Base-by-base conservation (phyloP, 1,139 yeast species). In the Pichia inconspicua region DNA sequence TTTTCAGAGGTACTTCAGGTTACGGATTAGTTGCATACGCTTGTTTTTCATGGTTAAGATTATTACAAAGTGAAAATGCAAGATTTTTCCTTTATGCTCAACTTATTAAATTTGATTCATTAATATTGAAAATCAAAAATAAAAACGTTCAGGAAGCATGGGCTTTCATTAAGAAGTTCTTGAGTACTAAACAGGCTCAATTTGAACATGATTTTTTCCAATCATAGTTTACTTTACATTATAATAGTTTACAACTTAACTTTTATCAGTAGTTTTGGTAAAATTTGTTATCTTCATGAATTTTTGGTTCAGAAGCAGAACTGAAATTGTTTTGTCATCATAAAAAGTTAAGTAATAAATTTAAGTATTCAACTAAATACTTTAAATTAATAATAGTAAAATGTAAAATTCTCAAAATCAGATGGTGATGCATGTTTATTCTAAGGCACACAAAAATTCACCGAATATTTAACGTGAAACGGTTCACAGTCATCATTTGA, bases 401-500 rank as follows among this genome's bases (percentile, higher is more conserved):
- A 30, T 31, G 39, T 28, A 28, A 25, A 19, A 9, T 22, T 17
- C 14, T 34, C 40, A 34, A 30, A 52, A 58, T 84, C 92, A 84
- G 92, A 82, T 84, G 94, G 94, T 84, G 92, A 83, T 84, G 94
- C 94, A 84, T 84, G 92, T 66, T 70, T 74, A 66, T 63, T 60
- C 62, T 58, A 57, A 54, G 63, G 67, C 67, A 81, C 87, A 76
- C 86, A 60, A 62, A 62, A 58, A 62, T 65, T 67, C 66, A 66
- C 70, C 62, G 59, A 56, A 55, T 52, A 49, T 48, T 55, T 56
- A 57, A 53, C 58, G 63, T 60, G 63, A 50, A 48, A 50, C 49
- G 53, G 55, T 54, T 55, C 64, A 62, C 65, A 60, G 57, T 62
- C 66, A 62, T 62, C 66, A 62, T 59, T 30, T 49, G 42, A 49